Evolutionary conservation across 2,329 filamentous ascomycete genomes (phyloP).

Genomic region (Paecilomyces sp.): DNA sequence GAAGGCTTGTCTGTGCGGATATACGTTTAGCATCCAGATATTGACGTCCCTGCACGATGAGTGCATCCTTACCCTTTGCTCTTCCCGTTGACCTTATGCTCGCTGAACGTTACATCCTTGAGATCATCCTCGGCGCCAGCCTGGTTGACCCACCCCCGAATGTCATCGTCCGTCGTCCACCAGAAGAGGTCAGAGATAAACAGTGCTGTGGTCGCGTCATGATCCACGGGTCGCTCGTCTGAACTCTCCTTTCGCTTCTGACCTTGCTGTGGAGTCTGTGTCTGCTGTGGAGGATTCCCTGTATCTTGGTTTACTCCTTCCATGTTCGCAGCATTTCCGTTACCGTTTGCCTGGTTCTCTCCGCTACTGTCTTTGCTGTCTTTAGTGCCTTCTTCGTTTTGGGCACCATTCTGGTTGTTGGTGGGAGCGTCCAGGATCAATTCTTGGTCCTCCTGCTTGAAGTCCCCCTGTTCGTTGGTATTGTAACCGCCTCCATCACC

Average conservation of each 20-base stretch:
- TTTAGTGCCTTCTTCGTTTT: constrained; percentile 10
- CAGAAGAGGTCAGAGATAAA: constrained; percentile 87
- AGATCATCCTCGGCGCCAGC: constrained; percentile 78
- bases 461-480: constrained; percentile 41
- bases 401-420: constrained; percentile 17
- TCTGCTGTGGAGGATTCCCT: constrained; percentile 10
- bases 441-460: constrained; percentile 33
- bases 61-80: constrained; percentile 72
- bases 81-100: constrained; percentile 98
- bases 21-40: constrained; percentile 5
- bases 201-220: constrained; percentile 61
- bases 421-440: constrained; percentile 32
- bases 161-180: constrained; percentile 95
- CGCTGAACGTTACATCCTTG: constrained; percentile 90
- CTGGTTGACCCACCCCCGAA: constrained; percentile 76
- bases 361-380: constrained; percentile 17
- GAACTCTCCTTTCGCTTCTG: constrained; percentile 55
- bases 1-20: constrained; percentile 58
- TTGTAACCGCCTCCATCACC: constrained; percentile 50
- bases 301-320: constrained; percentile 12
- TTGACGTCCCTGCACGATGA: not conserved
- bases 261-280: constrained; percentile 44
- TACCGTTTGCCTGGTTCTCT: constrained; percentile 18
- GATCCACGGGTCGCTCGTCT: constrained; percentile 50
- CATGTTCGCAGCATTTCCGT: constrained; percentile 13